A percentile compares a stretch with the other conserved stretches of the same genome.
Conservation (phyloP, 1,139 yeast genomes). For the Sugiyamaella japonica region DNA sequence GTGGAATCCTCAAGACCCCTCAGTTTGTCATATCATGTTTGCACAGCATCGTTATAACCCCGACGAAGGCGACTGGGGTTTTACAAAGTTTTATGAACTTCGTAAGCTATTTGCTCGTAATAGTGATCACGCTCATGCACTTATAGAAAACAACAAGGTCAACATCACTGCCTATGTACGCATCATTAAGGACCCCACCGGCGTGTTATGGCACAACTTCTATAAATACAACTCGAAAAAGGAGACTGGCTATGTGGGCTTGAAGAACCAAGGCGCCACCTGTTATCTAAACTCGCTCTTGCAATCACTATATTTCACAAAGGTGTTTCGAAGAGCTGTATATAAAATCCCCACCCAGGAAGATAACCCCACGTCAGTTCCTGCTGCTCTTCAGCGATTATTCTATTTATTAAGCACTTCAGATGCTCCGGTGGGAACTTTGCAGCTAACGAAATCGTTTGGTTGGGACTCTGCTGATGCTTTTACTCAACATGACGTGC, state of each 20-base stretch:
- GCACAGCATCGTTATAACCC: constrained; percentile 78
- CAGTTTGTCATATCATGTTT: constrained; percentile 56
- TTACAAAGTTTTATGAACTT: constrained; percentile 69
- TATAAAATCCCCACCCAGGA: constrained; percentile 81
- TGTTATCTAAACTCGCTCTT: constrained; percentile 89
- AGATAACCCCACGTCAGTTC: constrained; percentile 58
- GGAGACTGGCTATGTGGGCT: constrained; percentile 87
- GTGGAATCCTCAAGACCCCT: constrained; percentile 77
- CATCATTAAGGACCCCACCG: constrained; percentile 84
- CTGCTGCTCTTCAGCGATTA: constrained; percentile 82
- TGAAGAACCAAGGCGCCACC: constrained; percentile 96
- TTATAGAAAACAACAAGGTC: constrained; percentile 58
- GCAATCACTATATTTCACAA: constrained; percentile 88
- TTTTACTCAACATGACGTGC: constrained; percentile 97
- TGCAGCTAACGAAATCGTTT: constrained; percentile 84
- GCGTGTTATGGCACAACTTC: constrained; percentile 90
- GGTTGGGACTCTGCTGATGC: constrained; percentile 98
- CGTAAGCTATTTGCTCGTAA: constrained; percentile 46
- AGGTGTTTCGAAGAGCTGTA: constrained; percentile 77
- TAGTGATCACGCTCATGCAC: constrained; percentile 38
- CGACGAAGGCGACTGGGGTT: constrained; percentile 94
- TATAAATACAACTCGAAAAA: constrained; percentile 82
- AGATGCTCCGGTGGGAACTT: constrained; percentile 73
- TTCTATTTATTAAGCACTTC: constrained; percentile 79
- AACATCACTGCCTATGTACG: constrained; percentile 77